Percentiles rank a stretch among this genome's conserved stretches.
Conservation (phyloP, 495 filamentous ascomycete genomes). For the Talaromyces stipitatus region DNA sequence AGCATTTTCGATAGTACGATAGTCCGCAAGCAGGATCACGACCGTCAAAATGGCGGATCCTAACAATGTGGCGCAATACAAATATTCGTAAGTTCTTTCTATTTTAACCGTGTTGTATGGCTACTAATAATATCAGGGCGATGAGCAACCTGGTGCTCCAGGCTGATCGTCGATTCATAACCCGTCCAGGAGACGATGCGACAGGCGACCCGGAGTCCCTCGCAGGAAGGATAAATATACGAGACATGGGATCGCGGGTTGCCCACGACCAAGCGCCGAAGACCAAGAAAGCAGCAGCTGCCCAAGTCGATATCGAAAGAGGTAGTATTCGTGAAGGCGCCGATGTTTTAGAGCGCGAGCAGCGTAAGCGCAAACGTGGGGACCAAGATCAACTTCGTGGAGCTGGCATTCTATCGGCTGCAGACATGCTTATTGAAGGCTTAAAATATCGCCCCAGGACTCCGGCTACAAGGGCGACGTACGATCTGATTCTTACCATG, state of each 20-base stretch:
- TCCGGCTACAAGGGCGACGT: constrained; percentile 87
- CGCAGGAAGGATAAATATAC: constrained; percentile 83
- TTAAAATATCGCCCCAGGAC: constrained; percentile 83
- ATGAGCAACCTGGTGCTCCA: constrained; percentile 99
- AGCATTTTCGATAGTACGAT: background rate
- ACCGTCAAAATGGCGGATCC: constrained; percentile 68
- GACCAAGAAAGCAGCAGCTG: constrained; percentile 60
- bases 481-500: constrained; percentile 88
- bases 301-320: constrained; percentile 61
- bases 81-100: constrained; percentile 59
- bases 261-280: constrained; percentile 73
- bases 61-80: constrained; percentile 93
- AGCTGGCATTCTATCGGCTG: constrained; percentile 73
- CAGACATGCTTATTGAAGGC: constrained; percentile 82
- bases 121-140: constrained; percentile 31
- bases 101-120: background rate
- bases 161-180: constrained; percentile 94
- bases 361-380: constrained; percentile 75
- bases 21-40: background rate
- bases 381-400: constrained; percentile 66
- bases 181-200: constrained; percentile 83
- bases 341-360: constrained; percentile 78
- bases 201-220: constrained; percentile 97
- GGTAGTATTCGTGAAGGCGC: constrained; percentile 77
- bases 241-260: constrained; percentile 86